Conservation (phyloP, 163 green algal species). For the Picocystis sp. region DNA sequence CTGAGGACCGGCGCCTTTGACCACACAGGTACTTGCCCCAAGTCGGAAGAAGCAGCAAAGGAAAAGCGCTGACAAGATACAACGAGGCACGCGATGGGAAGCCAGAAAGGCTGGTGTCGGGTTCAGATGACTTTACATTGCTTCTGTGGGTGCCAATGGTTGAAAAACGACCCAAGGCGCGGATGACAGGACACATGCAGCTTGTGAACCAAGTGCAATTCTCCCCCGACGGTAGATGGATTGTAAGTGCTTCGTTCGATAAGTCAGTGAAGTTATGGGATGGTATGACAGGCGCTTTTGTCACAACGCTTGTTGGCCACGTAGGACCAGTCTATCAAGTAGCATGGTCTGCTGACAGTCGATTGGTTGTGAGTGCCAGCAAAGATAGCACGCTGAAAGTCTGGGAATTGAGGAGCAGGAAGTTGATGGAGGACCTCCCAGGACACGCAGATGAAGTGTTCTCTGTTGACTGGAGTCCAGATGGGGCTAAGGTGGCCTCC, state of each 20-base stretch:
- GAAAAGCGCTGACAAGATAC: conserved; percentile 48
- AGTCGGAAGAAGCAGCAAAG: conserved; percentile 32
- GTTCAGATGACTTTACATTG: conserved; percentile 94
- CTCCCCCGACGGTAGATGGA: conserved; percentile 81
- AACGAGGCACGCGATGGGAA: conserved; percentile 26
- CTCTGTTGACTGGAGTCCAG: conserved; percentile 84
- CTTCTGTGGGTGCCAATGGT: conserved; percentile 73
- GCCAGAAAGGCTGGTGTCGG: conserved; percentile 73
- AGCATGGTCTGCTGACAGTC: conserved; percentile 63
- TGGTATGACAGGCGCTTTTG: conserved; percentile 66
- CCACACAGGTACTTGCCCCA: conserved; percentile 47
- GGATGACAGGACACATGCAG: conserved; percentile 74
- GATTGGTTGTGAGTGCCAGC: conserved; percentile 66
- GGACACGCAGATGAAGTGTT: conserved; percentile 96
- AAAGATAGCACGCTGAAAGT: conserved; percentile 97
- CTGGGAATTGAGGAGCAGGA: conserved; percentile 79
- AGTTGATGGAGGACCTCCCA: conserved; percentile 84
- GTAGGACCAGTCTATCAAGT: conserved; percentile 89
- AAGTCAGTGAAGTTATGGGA: conserved; percentile 95
- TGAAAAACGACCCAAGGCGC: conserved; percentile 40
- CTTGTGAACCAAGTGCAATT: conserved; percentile 73
- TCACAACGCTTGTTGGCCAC: conserved; percentile 70
- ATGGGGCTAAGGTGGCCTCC: conserved; percentile 69
- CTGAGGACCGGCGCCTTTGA: conserved; percentile 76
- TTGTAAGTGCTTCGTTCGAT: conserved; percentile 87